Conservation (phyloP, 83 land plant species). For the Picea abies region DNA sequence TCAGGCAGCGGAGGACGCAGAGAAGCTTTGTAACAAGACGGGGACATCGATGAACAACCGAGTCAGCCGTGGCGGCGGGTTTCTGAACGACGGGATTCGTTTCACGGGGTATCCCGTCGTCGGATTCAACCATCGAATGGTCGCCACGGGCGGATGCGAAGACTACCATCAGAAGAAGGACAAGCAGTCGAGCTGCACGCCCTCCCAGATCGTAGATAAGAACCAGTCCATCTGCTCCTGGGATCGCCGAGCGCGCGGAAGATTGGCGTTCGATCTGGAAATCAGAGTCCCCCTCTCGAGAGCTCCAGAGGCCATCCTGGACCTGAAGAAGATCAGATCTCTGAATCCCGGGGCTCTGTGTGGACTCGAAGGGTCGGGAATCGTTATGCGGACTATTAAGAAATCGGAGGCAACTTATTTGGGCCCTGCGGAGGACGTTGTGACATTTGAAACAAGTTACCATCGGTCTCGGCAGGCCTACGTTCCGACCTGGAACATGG, state of each 20-base stretch:
- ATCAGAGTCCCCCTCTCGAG: too few species aligned
- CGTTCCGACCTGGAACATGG: neutral
- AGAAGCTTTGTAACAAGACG: neutral
- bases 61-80: constrained; percentile 13
- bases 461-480: neutral
- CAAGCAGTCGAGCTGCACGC: neutral
- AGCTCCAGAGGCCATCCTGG: constrained; percentile 5
- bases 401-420: neutral
- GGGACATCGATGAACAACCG: neutral
- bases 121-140: too few species aligned
- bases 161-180: neutral
- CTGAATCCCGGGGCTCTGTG: neutral
- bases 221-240: constrained; percentile 21
- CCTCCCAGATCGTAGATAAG: neutral
- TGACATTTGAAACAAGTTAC: neutral
- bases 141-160: constrained; percentile 14
- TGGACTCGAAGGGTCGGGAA: too few species aligned
- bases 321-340: constrained; percentile 26
- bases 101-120: neutral
- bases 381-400: too few species aligned
- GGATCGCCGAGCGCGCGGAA: constrained; percentile 17
- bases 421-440: neutral
- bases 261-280: constrained; percentile 9
- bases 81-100: constrained; percentile 15
- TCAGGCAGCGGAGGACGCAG: constrained; percentile 3